A percentile compares a stretch with the other conserved stretches of the same genome.
These are phyloP conservation scores for Theobroma grandiflorum DNA, from an alignment of 441 rosid species.

Conservation along the genomic window DNA sequence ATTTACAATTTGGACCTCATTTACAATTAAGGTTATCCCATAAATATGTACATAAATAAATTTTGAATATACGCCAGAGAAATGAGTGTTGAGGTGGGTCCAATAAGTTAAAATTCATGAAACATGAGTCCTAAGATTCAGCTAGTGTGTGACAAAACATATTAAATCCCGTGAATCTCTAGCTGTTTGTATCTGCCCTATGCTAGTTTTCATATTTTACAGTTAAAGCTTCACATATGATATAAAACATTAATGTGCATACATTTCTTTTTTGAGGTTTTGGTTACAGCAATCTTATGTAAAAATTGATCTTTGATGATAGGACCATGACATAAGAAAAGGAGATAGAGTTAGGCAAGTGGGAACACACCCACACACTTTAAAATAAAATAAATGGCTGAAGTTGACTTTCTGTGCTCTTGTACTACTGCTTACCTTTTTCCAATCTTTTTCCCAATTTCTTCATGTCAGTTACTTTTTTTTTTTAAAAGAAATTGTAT, in stretches of 20 bases:
- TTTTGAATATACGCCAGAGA: no score
- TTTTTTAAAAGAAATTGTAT: background rate
- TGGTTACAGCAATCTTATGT: background rate
- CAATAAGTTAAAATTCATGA: background rate
- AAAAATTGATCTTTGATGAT: constrained; percentile 21
- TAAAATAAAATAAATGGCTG: constrained; percentile 16
- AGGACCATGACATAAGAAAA: constrained; percentile 32
- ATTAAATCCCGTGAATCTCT: constrained; percentile 32
- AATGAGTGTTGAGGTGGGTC: background rate
- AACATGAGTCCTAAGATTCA: constrained; percentile 10
- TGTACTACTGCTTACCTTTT: background rate
- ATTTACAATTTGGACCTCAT: no score
- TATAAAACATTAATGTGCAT: background rate
- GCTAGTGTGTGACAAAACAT: background rate
- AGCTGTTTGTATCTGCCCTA: background rate
- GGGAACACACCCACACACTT: constrained; percentile 45
- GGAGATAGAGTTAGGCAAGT: constrained; percentile 42
- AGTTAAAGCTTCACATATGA: background rate
- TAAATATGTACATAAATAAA: no score
- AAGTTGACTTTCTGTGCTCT: constrained; percentile 48
- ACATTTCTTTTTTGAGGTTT: background rate
- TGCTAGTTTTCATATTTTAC: background rate
- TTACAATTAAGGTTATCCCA: no score
- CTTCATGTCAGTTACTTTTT: background rate
- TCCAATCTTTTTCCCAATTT: background rate